Conservation (phyloP, 2,329 filamentous ascomycete species). For the Fusarium tuaranense region DNA sequence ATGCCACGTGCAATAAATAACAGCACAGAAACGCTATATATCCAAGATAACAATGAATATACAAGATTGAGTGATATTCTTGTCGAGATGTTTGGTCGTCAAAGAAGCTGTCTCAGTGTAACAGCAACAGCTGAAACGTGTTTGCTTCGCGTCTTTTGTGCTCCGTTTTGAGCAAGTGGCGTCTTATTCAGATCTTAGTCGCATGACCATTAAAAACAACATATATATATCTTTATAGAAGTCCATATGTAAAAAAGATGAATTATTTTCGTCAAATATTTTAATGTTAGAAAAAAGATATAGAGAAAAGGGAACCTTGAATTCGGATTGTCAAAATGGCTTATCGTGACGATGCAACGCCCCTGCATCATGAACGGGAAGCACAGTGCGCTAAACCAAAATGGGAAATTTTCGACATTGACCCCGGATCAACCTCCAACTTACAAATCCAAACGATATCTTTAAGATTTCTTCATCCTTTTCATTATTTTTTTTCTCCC, state of each 20-base stretch:
- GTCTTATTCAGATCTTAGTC: constrained; percentile 29
- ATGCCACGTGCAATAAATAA: background rate
- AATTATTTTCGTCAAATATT: background rate
- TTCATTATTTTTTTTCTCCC: too few species aligned
- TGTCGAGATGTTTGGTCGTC: background rate
- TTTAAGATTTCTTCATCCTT: background rate
- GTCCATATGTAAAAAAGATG: background rate
- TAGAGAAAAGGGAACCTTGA: background rate
- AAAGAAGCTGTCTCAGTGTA: background rate
- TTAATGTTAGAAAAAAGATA: background rate
- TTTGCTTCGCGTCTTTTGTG: constrained; percentile 27
- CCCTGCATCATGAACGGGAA: constrained; percentile 8
- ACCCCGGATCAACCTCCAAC: background rate
- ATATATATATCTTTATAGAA: background rate
- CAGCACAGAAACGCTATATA: background rate
- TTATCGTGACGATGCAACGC: constrained; percentile 27
- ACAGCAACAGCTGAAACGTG: constrained; percentile 27
- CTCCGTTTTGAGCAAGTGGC: constrained; percentile 34
- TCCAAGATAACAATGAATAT: background rate
- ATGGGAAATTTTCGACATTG: constrained; percentile 24
- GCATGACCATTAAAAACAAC: background rate
- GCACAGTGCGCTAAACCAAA: constrained; percentile 34
- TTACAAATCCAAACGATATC: background rate
- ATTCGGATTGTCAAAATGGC: constrained; percentile 9
- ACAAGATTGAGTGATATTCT: background rate